Percentiles rank a stretch among this genome's conserved stretches.
Evolutionary conservation across 2,329 filamentous ascomycete species (phyloP).

Genomic region (Seiridium cupressi): DNA sequence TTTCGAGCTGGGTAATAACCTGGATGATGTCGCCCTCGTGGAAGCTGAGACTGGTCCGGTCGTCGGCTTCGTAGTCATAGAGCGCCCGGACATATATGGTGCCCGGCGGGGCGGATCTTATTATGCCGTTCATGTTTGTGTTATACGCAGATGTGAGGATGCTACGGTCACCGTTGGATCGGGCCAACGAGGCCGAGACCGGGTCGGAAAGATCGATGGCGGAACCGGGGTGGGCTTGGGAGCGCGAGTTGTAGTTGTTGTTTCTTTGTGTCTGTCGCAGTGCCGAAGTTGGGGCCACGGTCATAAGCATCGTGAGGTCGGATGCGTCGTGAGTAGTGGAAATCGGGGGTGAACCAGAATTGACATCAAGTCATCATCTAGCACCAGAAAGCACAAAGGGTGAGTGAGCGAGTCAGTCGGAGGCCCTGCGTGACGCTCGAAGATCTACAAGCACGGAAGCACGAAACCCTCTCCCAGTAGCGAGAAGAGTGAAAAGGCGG

Average conservation of each 20-base stretch:
- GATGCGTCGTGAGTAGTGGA: slow-evolving; percentile 19
- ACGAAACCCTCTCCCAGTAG: background rate
- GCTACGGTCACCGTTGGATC: slow-evolving; percentile 29
- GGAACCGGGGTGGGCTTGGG: slow-evolving; percentile 24
- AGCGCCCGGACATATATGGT: slow-evolving; percentile 91
- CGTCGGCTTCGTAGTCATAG: slow-evolving; percentile 97
- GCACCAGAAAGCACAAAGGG: slow-evolving; percentile 10
- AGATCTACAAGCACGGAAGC: background rate
- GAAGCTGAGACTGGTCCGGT: slow-evolving; percentile 94
- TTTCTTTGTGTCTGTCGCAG: slow-evolving; percentile 41
- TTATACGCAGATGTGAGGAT: slow-evolving; percentile 22
- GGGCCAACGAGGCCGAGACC: slow-evolving; percentile 29
- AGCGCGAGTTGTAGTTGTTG: slow-evolving; percentile 32
- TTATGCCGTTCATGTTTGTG: slow-evolving; percentile 57
- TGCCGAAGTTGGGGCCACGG: slow-evolving; percentile 45
- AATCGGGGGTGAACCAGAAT: slow-evolving; percentile 14
- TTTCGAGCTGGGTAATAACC: slow-evolving; percentile 96
- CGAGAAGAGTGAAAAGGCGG: background rate
- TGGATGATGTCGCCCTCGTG: slow-evolving; percentile 96
- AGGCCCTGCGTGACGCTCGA: background rate
- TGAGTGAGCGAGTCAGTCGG: background rate
- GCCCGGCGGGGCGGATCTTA: slow-evolving; percentile 58
- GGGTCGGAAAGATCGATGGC: slow-evolving; percentile 28
- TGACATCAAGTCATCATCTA: slow-evolving; percentile 26
- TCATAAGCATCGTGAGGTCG: slow-evolving; percentile 53